Percentiles rank a stretch among this genome's conserved stretches.
phyloP scores from a whole-genome alignment of 2,329 filamentous ascomycete species.

The Phialemoniopsis sp. region DNA sequence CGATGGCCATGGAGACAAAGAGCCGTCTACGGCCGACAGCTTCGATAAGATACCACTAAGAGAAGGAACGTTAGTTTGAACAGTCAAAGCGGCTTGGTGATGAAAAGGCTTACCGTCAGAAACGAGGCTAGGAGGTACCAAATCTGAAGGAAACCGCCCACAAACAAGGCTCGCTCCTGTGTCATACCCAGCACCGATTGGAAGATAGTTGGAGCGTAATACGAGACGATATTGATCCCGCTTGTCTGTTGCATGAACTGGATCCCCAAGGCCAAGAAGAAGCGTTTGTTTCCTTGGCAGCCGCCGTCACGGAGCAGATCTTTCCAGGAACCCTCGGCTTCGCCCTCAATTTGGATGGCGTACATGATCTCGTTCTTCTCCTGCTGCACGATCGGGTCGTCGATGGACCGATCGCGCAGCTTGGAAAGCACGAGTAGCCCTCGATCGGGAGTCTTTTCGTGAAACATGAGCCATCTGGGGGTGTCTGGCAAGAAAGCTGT shows the following conservation, averaged over 20 bases:
- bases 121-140: conserved; percentile 21
- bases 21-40: too few species aligned
- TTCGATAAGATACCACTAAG: too few species aligned
- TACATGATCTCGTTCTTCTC: not conserved
- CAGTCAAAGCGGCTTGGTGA: too few species aligned
- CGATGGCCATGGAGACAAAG: too few species aligned
- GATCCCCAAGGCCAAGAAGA: too few species aligned
- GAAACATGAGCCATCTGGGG: conserved; percentile 7
- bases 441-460: conserved; percentile 18
- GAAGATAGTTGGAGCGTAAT: conserved; percentile 13
- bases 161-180: conserved; percentile 14
- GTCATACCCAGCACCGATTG: conserved; percentile 16
- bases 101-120: too few species aligned
- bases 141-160: conserved; percentile 19
- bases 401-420: not conserved
- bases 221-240: not conserved
- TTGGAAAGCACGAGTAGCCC: conserved; percentile 11
- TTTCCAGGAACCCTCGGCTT: not conserved
- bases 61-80: too few species aligned
- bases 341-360: not conserved
- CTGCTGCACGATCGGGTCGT: not conserved
- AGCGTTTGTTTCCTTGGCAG: too few species aligned
- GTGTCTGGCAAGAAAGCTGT: too few species aligned
- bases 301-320: too few species aligned
- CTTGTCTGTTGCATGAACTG: too few species aligned